A percentile compares a stretch with the other conserved stretches of the same genome.
These are phyloP conservation scores for Fusarium duplospermum DNA, from an alignment of 2,329 filamentous ascomycete genomes.

Conservation along the genomic window DNA sequence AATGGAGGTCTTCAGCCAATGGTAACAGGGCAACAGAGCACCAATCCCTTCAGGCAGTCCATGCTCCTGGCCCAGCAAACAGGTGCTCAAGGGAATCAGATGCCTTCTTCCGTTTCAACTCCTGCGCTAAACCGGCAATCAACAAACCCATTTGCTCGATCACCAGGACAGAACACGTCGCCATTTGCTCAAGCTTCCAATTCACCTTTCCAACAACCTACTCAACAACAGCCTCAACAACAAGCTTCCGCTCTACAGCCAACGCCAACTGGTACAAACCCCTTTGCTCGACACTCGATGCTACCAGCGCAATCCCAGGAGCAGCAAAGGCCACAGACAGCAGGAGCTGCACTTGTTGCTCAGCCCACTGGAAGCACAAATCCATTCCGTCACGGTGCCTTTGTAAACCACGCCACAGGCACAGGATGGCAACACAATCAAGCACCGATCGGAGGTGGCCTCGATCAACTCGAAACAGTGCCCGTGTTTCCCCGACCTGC, in stretches of 20 bases:
- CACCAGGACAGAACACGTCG: conserved; percentile 56
- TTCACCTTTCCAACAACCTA: conserved; percentile 58
- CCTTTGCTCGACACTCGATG: conserved; percentile 63
- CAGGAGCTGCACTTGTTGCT: conserved; percentile 67
- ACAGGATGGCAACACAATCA: conserved; percentile 87
- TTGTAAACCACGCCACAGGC: conserved; percentile 89
- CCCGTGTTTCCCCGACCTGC: conserved; percentile 88
- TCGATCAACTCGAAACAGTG: conserved; percentile 83
- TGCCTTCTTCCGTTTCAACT: conserved; percentile 57
- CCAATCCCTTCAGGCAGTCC: conserved; percentile 95
- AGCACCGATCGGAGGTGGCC: conserved; percentile 81
- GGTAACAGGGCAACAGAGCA: conserved; percentile 58
- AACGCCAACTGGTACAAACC: conserved; percentile 68
- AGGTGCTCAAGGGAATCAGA: conserved; percentile 51
- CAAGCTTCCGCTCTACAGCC: conserved; percentile 58
- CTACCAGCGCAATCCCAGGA: conserved; percentile 46
- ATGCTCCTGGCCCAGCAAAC: conserved; percentile 76
- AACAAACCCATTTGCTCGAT: conserved; percentile 90
- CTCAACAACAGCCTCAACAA: conserved; percentile 48
- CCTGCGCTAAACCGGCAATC: conserved; percentile 68
- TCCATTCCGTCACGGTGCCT: conserved; percentile 90
- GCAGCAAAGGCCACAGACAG: conserved; percentile 59
- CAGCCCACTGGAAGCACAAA: conserved; percentile 92
- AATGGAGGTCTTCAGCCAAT: conserved; percentile 41
- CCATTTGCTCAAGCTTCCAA: conserved; percentile 50